phyloP scores from a whole-genome alignment of 495 filamentous ascomycete species.

The Neurospora tetraspora region DNA sequence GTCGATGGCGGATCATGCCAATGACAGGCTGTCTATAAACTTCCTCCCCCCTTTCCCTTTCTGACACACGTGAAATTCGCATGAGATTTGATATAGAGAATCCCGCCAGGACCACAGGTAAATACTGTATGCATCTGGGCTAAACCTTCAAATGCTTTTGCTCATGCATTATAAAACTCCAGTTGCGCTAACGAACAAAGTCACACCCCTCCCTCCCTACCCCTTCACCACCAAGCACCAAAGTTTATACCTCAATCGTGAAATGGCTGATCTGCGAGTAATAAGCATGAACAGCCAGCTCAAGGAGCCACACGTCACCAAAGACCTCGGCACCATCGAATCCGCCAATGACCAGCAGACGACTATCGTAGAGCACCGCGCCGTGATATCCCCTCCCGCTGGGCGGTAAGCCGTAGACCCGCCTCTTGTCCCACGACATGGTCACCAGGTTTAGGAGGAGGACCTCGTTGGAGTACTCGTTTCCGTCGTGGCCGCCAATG shows the following conservation, averaged over 20 bases:
- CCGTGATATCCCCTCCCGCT: constrained; percentile 55
- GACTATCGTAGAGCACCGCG: constrained; percentile 49
- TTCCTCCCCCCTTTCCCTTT: not conserved
- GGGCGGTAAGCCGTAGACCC: constrained; percentile 52
- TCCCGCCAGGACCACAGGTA: not conserved
- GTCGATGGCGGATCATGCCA: not conserved
- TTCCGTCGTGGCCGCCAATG: constrained; percentile 55
- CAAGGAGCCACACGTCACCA: constrained; percentile 51
- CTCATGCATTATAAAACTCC: not conserved
- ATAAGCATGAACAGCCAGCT: constrained; percentile 55
- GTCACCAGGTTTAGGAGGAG: constrained; percentile 56
- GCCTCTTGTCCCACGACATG: constrained; percentile 55
- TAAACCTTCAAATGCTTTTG: not conserved
- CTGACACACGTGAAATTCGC: not conserved
- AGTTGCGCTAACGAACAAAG: not conserved
- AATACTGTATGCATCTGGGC: not conserved
- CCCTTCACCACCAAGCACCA: not conserved
- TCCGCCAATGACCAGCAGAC: constrained; percentile 50
- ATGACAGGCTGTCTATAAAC: not conserved
- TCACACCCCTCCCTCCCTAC: not conserved
- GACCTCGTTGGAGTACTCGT: constrained; percentile 56
- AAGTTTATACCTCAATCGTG: constrained; percentile 47
- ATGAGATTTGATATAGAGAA: not conserved
- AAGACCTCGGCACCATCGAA: constrained; percentile 57
- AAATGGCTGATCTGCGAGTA: constrained; percentile 62